Percentiles rank a stretch among this genome's conserved stretches.
phyloP scores from a whole-genome alignment of 108 stramenopile genomes.

The Cyclotella baltica region DNA sequence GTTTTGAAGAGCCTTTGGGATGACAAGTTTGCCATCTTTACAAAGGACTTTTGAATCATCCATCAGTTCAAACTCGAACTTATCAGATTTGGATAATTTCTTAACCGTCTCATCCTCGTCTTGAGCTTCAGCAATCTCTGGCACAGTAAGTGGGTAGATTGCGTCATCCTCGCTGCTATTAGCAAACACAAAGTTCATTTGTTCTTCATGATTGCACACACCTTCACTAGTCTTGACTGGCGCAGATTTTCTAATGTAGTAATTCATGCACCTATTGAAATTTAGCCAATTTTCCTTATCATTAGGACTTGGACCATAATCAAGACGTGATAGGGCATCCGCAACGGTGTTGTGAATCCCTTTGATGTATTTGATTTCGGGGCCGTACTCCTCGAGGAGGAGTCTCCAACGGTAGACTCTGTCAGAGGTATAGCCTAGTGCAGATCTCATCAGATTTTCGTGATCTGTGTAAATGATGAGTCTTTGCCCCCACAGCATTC shows the following conservation, averaged over 20 bases:
- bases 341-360: slow-evolving; percentile 57
- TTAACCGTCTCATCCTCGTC: neutral
- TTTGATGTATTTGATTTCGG: slow-evolving; percentile 40
- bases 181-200: slow-evolving; percentile 8
- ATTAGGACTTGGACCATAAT: neutral
- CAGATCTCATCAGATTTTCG: slow-evolving; percentile 12
- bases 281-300: neutral
- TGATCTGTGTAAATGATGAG: slow-evolving; percentile 11
- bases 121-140: slow-evolving; percentile 21
- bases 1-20: slow-evolving; percentile 22
- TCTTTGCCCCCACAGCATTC: neutral
- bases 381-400: slow-evolving; percentile 52
- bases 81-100: neutral
- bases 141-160: slow-evolving; percentile 19
- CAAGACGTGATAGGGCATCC: slow-evolving; percentile 45
- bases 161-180: slow-evolving; percentile 15
- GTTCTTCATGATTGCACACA: neutral
- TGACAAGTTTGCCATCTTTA: slow-evolving; percentile 22
- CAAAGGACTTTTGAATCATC: neutral
- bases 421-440: slow-evolving; percentile 16
- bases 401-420: slow-evolving; percentile 59
- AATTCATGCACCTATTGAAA: neutral
- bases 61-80: neutral
- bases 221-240: neutral
- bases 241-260: neutral